These are phyloP conservation scores for Polytrichum commune DNA, from an alignment of 225 moss, liverwort and hornwort species.

Conservation along the genomic window DNA sequence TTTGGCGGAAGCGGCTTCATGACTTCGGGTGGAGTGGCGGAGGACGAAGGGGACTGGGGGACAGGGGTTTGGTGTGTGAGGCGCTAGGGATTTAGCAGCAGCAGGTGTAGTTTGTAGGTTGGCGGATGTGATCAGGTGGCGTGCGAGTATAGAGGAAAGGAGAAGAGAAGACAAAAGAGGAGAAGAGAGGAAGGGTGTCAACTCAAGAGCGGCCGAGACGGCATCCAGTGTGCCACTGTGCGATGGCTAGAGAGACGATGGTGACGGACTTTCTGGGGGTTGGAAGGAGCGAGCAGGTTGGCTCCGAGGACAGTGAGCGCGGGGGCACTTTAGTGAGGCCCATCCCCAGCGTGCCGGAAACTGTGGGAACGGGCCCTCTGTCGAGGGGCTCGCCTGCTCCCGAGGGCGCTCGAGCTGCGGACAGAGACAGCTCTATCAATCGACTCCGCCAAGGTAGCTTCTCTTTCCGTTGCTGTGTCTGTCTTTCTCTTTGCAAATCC, in stretches of 20 bases:
- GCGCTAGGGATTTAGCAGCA: not conserved
- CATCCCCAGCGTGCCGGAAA: constrained; percentile 21
- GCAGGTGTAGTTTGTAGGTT: not conserved
- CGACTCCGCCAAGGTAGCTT: constrained; percentile 9
- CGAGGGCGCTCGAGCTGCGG: constrained; percentile 12
- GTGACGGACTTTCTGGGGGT: constrained; percentile 44
- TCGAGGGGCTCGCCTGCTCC: constrained; percentile 17
- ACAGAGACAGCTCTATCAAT: constrained; percentile 7
- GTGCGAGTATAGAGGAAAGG: not conserved
- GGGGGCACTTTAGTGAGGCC: constrained; percentile 32
- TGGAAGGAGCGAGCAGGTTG: not conserved
- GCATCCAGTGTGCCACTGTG: not conserved
- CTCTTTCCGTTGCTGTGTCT: not conserved
- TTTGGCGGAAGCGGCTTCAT: not conserved
- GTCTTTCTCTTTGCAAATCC: not conserved
- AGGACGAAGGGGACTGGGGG: not conserved
- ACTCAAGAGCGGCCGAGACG: constrained; percentile 1
- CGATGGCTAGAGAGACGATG: constrained; percentile 40
- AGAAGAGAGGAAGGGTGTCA: not conserved
- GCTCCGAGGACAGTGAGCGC: constrained; percentile 15
- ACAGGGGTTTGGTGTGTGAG: not conserved
- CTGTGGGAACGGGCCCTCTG: constrained; percentile 5
- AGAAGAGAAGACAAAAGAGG: not conserved
- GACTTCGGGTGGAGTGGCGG: not conserved
- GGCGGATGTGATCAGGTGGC: not conserved